phyloP scores from a whole-genome alignment of 768 basidiomycete species.

The Tylopilus rubrobrunneus region DNA sequence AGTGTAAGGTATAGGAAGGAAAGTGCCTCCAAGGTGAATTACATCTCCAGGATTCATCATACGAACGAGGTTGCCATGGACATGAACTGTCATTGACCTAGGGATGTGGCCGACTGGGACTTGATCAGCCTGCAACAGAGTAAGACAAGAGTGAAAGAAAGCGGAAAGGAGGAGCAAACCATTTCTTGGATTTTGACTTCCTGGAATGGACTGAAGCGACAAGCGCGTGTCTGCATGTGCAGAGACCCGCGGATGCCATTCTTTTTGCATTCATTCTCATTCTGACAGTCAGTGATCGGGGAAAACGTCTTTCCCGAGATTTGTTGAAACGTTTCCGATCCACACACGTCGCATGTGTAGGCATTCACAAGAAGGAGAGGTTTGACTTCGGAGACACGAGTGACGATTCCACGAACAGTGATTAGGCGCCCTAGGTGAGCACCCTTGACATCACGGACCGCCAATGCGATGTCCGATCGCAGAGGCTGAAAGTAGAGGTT shows the following conservation, averaged over 20 bases:
- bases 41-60: conserved; percentile 94
- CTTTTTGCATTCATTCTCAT: conserved; percentile 77
- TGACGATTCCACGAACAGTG: conserved; percentile 96
- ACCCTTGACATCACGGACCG: conserved; percentile 90
- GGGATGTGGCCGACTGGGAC: conserved; percentile 99
- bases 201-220: conserved; percentile 96
- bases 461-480: conserved; percentile 68
- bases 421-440: conserved; percentile 86
- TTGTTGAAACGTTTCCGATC: conserved; percentile 98
- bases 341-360: conserved; percentile 97
- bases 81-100: conserved; percentile 95
- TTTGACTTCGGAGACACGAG: conserved; percentile 98
- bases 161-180: conserved; percentile 42
- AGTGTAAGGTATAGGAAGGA: conserved; percentile 96
- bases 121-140: conserved; percentile 77
- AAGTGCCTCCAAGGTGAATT: conserved; percentile 92
- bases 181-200: conserved; percentile 99
- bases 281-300: conserved; percentile 86
- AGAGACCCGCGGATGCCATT: conserved; percentile 86
- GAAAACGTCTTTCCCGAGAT: conserved; percentile 89
- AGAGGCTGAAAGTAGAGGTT: conserved; percentile 94
- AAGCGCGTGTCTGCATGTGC: conserved; percentile 98
- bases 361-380: conserved; percentile 96
- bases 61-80: conserved; percentile 86
- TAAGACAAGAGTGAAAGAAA: background rate